These are phyloP conservation scores for Daldinia eschscholtzii DNA, from an alignment of 2,329 filamentous ascomycete species.

Conservation along the genomic window DNA sequence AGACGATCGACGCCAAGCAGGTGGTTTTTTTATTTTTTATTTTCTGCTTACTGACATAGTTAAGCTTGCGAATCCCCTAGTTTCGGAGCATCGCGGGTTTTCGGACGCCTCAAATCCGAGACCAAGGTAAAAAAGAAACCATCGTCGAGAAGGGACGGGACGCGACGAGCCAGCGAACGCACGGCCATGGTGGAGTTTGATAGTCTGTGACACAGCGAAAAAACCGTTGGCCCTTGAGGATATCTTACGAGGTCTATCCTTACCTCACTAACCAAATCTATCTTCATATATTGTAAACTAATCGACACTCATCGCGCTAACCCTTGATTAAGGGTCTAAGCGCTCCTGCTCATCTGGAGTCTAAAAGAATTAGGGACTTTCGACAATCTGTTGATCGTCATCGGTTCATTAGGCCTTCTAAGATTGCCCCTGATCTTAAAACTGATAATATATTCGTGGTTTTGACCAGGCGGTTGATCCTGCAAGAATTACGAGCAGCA, in stretches of 20 bases:
- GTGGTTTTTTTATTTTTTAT: neutral
- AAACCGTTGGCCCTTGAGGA: conserved; percentile 31
- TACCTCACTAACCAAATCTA: conserved; percentile 8
- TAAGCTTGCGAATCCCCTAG: neutral
- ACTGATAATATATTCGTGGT: conserved; percentile 18
- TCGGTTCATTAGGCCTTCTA: conserved; percentile 37
- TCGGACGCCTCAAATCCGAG: conserved; percentile 31
- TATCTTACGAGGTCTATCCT: conserved; percentile 27
- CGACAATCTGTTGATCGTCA: conserved; percentile 35
- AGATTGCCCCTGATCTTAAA: conserved; percentile 20
- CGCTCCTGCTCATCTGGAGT: conserved; percentile 23
- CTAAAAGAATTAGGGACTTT: conserved; percentile 32
- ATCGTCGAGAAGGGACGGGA: conserved; percentile 36
- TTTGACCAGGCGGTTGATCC: conserved; percentile 24
- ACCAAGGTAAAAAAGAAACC: conserved; percentile 26
- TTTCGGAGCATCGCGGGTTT: conserved; percentile 18
- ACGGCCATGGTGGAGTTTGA: conserved; percentile 36
- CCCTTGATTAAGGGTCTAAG: conserved; percentile 28
- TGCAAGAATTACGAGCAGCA: conserved; percentile 10
- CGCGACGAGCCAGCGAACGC: conserved; percentile 34
- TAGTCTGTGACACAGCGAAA: conserved; percentile 31
- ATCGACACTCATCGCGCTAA: conserved; percentile 23
- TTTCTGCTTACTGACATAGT: conserved; percentile 20
- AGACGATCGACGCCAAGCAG: conserved; percentile 30
- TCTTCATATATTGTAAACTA: conserved; percentile 11